Evolutionary conservation across 2,329 filamentous ascomycete genomes (phyloP), one percentile per base, ranked within the genome.

Genomic region (Fusarium irregulare): DNA sequence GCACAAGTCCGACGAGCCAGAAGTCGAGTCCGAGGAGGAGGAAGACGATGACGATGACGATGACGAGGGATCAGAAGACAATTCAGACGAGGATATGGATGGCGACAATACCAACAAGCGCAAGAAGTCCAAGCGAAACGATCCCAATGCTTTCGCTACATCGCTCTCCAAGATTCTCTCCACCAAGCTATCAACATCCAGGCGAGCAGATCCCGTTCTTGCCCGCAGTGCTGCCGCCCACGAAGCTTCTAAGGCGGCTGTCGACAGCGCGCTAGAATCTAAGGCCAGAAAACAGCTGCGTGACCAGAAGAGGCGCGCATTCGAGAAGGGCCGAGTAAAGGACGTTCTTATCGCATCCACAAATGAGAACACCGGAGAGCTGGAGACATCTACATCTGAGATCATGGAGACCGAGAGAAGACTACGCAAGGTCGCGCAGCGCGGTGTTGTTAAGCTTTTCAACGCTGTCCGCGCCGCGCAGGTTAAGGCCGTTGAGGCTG

Each of bases 371-470:
- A 83, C 86, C 10, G 80, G 80, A 37, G 75, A 79, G 63, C 74
- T 69, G 70, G 78, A 81, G 70, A 78, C 78, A 58, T 87, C 87
- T 21, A 86, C 86, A 27, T 82, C 82, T 18, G 83, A 86, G 68
- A 85, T 87, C 27, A 78, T 89, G 76, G 93, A 92, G 76, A 87
- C 90, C 74, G 95, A 98, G 84, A 91, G 90, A 82, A 85, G 89
- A 69, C 80, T 98, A 76, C 89, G 92, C 76, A 96, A 97, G 84
- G 93, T 93, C 50, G 94, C 94, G 46, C 93, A 98, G 81, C 88
- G 93, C 57, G 95, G 95, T 88, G 96, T 99, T 42, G 91, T 98
- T 25, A 97, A 95, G 84, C 85, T 99, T 62, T 99, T 99, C 82
- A 98, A 98, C 79, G 96, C 96, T 0, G 94, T 99, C 32, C 87